Evolutionary conservation across 371 early-diverging fungal genomes (phyloP), one percentile per base, ranked within the genome.

Genomic region (Fennellomyces sp.): DNA sequence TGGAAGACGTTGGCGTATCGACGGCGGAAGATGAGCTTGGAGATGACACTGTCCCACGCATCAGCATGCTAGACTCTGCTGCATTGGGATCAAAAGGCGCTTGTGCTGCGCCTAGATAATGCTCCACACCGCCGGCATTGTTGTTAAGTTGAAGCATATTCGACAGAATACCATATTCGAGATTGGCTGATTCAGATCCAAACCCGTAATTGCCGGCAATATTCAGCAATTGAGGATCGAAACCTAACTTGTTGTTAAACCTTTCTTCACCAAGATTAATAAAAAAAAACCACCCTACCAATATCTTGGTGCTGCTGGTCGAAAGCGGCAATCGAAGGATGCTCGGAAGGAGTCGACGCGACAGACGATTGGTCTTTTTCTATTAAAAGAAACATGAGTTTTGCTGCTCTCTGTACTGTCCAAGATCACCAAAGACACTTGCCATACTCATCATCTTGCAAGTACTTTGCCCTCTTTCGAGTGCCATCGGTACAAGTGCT

Each of bases 111-210:
- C 45, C 45, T 7, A 45, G 21, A 25, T 21, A 45, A 23, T 45
- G 55, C 52, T 57, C 55, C 13, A 60, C 23, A 2, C 33, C 59
- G 15, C 53, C 30, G 51, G 21, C 45, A 21, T 11, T 25, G 23
- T 45, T 45, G 23, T 54, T 64, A 17, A 41, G 53, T 28, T 71
- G 68, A 19, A 94, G 77, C 94, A 95, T 94, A 61, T 83, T 91
- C 17, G 92, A 91, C 21, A 94, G 73, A 39, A 94, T 87, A 7
- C 90, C 85, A 65, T 93, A 92, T 67, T 96, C 94, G 13, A 92
- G 83, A 68, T 91, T 93, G 63, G 91, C 80, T 19, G 91, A 80
- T 54, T 90, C 92, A 0, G 94, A 94, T 49, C 90, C 92, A 80
- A 96, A 94, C 35, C 82, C 84, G 64, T 78, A 75, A 51, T 81